Evolutionary conservation across 164 flowering plant genomes (phyloP), one percentile per base, ranked within the genome.

Genomic region (Tinospora cordifolia): DNA sequence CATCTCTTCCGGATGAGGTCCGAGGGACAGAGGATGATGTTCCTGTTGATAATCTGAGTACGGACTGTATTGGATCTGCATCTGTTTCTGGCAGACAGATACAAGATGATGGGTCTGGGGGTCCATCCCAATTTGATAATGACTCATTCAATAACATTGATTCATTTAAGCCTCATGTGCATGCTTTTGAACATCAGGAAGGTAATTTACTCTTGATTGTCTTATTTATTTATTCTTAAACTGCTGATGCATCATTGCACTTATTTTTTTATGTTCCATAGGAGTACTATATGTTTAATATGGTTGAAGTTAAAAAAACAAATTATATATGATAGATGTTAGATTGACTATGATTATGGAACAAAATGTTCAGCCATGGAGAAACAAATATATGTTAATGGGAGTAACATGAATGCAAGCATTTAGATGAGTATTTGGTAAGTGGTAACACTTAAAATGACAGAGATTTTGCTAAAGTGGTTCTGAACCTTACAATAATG

Each of bases 91-190:
- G 77, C 62, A 76, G 79, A 71, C 84, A 76, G 57, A 67, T 83
- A n/a, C 82, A 57, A n/a, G 87, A 78, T 63, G 90, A 88, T 63
- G 68, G 72, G 68, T 74, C 83, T 72, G 80, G 79, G 39, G 77
- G 77, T 71, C 85, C 82, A 64, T 77, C 93, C 41, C 79, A 78
- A 58, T 84, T 75, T 84, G 88, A 85, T 41, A 78, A 84, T 72
- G 78, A 80, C 69, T 75, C 82, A 47, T 85, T 83, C 71, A 62
- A 78, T 64, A 79, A 81, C 72, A 75, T 75, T 69, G 74, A 64
- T 60, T 76, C 89, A 39, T 86, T 83, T 75, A 84, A 86, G 67
- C 64, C 80, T 73, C 84, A 84, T 14, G 59, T 69, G 67, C 88
- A 84, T 74, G 68, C 67, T 41, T 81, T 74, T 76, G 90, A 86